Percentiles rank a stretch among this genome's conserved stretches.
phyloP scores from a whole-genome alignment of 2,329 filamentous ascomycete genomes.

The Phoma herbarum region DNA sequence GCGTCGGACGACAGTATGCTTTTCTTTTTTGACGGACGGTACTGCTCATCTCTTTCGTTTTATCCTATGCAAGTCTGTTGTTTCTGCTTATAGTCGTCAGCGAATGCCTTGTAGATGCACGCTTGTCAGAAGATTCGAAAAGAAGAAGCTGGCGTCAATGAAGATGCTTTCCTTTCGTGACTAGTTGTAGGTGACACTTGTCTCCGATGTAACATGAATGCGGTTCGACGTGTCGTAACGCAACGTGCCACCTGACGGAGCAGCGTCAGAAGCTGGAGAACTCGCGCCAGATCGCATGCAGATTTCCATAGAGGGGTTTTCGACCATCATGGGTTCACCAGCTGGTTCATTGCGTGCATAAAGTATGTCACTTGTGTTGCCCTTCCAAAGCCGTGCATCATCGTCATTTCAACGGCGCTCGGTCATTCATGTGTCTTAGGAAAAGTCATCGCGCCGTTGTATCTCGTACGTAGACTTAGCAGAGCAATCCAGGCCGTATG shows the following conservation, averaged over 20 bases:
- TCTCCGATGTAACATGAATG: conserved; percentile 5
- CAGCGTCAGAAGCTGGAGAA: not conserved
- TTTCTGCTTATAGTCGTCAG: not conserved
- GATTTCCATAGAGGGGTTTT: not conserved
- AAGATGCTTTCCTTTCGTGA: not conserved
- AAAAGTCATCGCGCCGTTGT: not conserved
- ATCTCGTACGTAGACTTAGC: not conserved
- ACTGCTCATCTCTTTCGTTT: not conserved
- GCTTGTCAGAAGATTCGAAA: not conserved
- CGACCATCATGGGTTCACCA: not conserved
- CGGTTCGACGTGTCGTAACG: not conserved
- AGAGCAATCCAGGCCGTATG: not conserved
- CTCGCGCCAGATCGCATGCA: not conserved
- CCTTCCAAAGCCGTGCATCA: conserved; percentile 1
- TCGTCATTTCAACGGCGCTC: conserved; percentile 1
- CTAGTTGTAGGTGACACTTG: not conserved
- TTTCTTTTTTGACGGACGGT: no score
- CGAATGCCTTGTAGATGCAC: not conserved
- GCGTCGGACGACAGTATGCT: not conserved
- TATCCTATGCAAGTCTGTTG: not conserved
- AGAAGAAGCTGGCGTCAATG: not conserved
- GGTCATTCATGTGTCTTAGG: not conserved
- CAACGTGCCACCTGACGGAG: not conserved
- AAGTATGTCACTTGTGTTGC: not conserved
- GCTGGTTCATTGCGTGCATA: not conserved